These are phyloP conservation scores for Sisymbrium altissimum DNA, from an alignment of 345 rosid species.

Conservation along the genomic window DNA sequence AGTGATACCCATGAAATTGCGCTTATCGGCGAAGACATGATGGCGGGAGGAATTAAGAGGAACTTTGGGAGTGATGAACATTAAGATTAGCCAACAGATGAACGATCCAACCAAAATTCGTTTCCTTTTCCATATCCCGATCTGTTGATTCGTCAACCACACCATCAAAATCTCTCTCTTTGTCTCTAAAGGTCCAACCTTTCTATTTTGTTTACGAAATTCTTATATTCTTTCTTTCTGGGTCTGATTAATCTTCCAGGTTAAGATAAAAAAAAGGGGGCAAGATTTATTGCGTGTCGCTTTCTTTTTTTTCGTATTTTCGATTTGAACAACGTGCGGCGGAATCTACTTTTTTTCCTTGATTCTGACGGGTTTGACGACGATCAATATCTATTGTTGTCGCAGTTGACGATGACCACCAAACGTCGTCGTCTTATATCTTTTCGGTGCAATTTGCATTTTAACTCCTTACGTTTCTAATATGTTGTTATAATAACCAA, in stretches of 20 bases:
- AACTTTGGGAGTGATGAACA: conserved; percentile 67
- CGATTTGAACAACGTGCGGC: conserved; percentile 36
- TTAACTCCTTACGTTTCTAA: not conserved
- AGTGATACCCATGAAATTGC: conserved; percentile 69
- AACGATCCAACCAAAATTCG: conserved; percentile 48
- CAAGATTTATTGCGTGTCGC: not conserved
- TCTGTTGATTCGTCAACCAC: conserved; percentile 51
- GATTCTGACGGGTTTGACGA: conserved; percentile 25
- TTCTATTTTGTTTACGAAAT: not conserved
- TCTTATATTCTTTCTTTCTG: not conserved
- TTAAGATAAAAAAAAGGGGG: conserved; percentile 21
- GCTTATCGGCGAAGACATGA: conserved; percentile 71
- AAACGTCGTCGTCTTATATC: conserved; percentile 1
- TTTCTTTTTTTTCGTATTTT: conserved; percentile 1
- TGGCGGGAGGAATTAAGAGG: conserved; percentile 44
- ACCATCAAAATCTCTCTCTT: conserved; percentile 39
- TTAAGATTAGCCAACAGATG: conserved; percentile 54
- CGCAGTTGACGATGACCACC: conserved; percentile 21
- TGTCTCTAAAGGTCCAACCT: conserved; percentile 4
- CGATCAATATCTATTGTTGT: conserved; percentile 23
- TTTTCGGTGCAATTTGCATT: not conserved
- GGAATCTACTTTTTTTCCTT: conserved; percentile 19
- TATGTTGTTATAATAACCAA: not conserved
- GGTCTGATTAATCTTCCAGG: conserved; percentile 14
- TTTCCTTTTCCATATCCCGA: conserved; percentile 43